A percentile compares a stretch with the other conserved stretches of the same genome.
Evolutionary conservation across 2,329 filamentous ascomycete genomes (phyloP).

Genomic region (Fusarium continuum): DNA sequence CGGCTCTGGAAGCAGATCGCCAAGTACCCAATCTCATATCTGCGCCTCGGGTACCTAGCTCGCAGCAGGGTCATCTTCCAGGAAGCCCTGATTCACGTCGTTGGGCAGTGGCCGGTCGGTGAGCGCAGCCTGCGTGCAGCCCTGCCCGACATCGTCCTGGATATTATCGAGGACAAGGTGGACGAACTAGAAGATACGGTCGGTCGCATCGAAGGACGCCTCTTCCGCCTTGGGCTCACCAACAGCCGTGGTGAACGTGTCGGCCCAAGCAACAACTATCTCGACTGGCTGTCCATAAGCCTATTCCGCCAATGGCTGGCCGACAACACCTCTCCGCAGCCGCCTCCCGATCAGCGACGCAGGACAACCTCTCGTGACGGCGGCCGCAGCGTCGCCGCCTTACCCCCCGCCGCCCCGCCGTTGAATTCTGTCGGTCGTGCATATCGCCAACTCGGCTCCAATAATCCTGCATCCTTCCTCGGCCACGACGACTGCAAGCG

Average conservation of each 20-base stretch:
- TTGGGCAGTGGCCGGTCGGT: constrained; percentile 90
- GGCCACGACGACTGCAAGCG: constrained; percentile 87
- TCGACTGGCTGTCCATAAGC: constrained; percentile 89
- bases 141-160: constrained; percentile 79
- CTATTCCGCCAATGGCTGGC: constrained; percentile 94
- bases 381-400: constrained; percentile 46
- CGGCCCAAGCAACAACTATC: constrained; percentile 78
- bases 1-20: constrained; percentile 95
- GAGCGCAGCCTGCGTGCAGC: constrained; percentile 78
- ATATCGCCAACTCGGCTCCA: constrained; percentile 78
- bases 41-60: constrained; percentile 87
- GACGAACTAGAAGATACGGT: constrained; percentile 89
- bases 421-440: constrained; percentile 73
- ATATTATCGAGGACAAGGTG: constrained; percentile 94
- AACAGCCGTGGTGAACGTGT: constrained; percentile 85
- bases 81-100: constrained; percentile 91
- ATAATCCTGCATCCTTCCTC: constrained; percentile 71
- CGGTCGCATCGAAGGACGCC: constrained; percentile 78
- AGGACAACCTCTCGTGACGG: constrained; percentile 44
- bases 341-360: constrained; percentile 45
- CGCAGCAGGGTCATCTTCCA: constrained; percentile 85
- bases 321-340: constrained; percentile 81
- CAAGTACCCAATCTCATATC: constrained; percentile 92
- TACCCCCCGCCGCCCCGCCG: constrained; percentile 53
- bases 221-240: constrained; percentile 83